phyloP scores from a whole-genome alignment of 2,329 filamentous ascomycete species.

The Pleoardoris graminearum region DNA sequence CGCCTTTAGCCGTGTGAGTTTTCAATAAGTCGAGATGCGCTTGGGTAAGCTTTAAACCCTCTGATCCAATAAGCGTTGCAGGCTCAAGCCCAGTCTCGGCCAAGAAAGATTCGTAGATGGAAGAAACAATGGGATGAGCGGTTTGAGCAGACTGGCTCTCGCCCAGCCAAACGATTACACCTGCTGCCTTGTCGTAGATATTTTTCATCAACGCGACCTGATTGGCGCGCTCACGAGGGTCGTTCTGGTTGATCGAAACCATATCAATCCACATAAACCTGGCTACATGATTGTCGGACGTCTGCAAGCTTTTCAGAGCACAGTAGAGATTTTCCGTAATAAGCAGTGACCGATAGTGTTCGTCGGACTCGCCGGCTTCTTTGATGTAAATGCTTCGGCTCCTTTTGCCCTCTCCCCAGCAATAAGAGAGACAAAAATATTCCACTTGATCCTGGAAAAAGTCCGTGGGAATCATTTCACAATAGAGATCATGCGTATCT shows the following conservation, averaged over 20 bases:
- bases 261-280: conserved; percentile 27
- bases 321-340: conserved; percentile 12
- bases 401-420: conserved; percentile 7
- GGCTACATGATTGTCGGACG: neutral
- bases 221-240: conserved; percentile 24
- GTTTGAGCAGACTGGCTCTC: neutral
- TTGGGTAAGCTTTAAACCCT: neutral
- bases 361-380: neutral
- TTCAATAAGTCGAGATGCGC: conserved; percentile 3
- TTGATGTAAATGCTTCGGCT: conserved; percentile 1
- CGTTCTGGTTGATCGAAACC: conserved; percentile 26
- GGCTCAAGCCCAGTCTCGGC: neutral
- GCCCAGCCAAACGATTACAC: conserved; percentile 35
- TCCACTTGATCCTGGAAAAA: conserved; percentile 1
- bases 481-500: neutral
- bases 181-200: conserved; percentile 29
- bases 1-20: neutral
- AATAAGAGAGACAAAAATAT: conserved; percentile 13
- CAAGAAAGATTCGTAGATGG: conserved; percentile 1
- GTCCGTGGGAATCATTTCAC: conserved; percentile 1
- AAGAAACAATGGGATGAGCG: neutral
- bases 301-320: conserved; percentile 7
- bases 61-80: neutral
- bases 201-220: conserved; percentile 33
- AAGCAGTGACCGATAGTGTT: conserved; percentile 1